A percentile compares a stretch with the other conserved stretches of the same genome.
These are phyloP conservation scores for Amanita muscaria DNA, from an alignment of 768 basidiomycete species.

Conservation along the genomic window DNA sequence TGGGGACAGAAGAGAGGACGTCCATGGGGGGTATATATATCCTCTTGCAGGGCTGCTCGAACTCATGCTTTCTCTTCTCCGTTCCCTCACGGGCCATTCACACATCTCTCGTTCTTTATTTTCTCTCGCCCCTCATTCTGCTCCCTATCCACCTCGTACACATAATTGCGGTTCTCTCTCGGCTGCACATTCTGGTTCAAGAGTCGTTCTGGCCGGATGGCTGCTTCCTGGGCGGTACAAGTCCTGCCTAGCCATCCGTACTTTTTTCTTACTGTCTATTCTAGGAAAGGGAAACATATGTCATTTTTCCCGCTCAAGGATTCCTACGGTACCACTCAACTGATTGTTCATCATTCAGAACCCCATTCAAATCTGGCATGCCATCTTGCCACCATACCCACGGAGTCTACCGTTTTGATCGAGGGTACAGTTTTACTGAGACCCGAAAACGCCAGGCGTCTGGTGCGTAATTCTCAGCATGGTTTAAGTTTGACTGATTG, in stretches of 20 bases:
- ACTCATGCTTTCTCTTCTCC: conserved; percentile 10
- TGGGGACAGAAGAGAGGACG: conserved; percentile 14
- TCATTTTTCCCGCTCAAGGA: conserved; percentile 88
- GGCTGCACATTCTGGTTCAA: conserved; percentile 38
- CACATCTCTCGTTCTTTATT: conserved; percentile 12
- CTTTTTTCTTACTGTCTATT: conserved; percentile 26
- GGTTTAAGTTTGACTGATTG: conserved; percentile 9
- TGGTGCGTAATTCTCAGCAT: conserved; percentile 34
- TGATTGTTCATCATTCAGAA: conserved; percentile 50
- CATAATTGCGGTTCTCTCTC: conserved; percentile 58
- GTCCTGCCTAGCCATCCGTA: conserved; percentile 20
- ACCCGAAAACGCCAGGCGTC: conserved; percentile 51
- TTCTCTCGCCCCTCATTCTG: conserved; percentile 23
- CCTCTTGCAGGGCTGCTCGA: too few species aligned
- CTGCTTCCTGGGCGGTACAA: conserved; percentile 74
- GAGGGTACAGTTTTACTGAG: conserved; percentile 64
- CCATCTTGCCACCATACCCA: conserved; percentile 52
- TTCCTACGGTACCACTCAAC: conserved; percentile 67
- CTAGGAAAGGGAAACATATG: conserved; percentile 61
- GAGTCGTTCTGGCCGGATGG: conserved; percentile 75
- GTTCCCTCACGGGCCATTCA: conserved; percentile 11
- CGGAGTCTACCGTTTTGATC: conserved; percentile 72
- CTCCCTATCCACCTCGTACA: conserved; percentile 50
- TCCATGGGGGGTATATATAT: conserved; percentile 17
- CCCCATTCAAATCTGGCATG: conserved; percentile 24